Base-by-base conservation (phyloP, 148 eudicot species). In the Rheum nobile region DNA sequence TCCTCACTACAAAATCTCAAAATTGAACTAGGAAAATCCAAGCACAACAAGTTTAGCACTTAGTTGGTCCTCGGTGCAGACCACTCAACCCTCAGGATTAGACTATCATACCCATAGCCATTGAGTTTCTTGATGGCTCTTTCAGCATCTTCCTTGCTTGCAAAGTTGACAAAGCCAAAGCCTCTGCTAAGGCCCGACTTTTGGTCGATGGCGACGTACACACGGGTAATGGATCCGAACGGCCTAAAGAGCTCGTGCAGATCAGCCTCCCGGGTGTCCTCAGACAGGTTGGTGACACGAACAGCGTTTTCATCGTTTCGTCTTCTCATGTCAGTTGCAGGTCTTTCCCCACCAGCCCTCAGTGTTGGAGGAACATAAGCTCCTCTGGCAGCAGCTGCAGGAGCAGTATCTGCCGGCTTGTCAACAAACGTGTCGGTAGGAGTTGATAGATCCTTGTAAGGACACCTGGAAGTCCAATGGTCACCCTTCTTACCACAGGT, bases 41-140 rank as follows among this genome's bases (percentile, higher is more conserved):
- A 41, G 43, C 8, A 41, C 43, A 41, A 8, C 2, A 41, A 5
- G 8, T 41, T 3, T 3, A 9, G 6, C 37, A 71, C 26, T 28
- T 6, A 21, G 10, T 75, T 67, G 48, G 31, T 70, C 80, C 98
- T 86, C 1, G 98, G 97, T 14, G 97, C 81, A 55, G 97, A 88
- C 97, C 98, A 94, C 77, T 94, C 97, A 70, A 91, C 97, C 42
- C 92, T 81, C 52, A 94, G 89, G 74, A 94, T 94, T 73, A 94
- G 95, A 76, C 86, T 94, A 59, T 94, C 98, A 69, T 94, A 94
- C 61, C 98, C 98, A 81, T 94, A 94, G n/a, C 98, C 98, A 77
- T 94, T 94, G 14, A 91, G 98, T 75, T 94, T 94, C 34, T 81
- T 83, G 67, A 94, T 94, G 12, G 98, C 98, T 73, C 88, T 87